Evolutionary conservation across 1,284 basidiomycete species (phyloP), one percentile per base, ranked within the genome.

Genomic region (Tilletia setariae): DNA sequence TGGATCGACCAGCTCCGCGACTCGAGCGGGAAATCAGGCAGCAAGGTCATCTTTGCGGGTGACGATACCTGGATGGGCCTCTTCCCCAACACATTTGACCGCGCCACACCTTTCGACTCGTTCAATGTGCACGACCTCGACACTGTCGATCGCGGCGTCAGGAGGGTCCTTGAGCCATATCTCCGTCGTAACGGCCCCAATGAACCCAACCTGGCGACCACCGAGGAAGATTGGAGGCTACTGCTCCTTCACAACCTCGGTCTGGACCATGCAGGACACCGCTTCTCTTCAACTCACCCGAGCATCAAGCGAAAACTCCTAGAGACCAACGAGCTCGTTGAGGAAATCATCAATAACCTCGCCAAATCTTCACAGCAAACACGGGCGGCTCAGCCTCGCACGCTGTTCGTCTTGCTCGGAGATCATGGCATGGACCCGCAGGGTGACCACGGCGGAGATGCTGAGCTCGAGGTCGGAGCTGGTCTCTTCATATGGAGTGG

Each of bases 71-170:
- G 96, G 96, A 87, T 90, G 81, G 88, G 89, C 1, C 88, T 96
- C 16, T 98, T 94, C 80, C 92, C 94, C 0, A 83, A 87, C 64
- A 84, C 88, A 0, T 93, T 97, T 73, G 86, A 87, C 53, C 79
- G 51, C 2, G 86, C 89, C 0, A 90, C 89, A 81, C 90, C 93
- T 0, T 98, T 90, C 81, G 94, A 97, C 83, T 97, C 93, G 0
- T 98, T 99, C 87, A 95, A 98, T 83, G 95, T 99, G 69, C 95
- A 98, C 83, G 96, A 98, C 81, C 86, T 98, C 19, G 93, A 98
- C 79, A 91, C 92, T 0, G 96, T 98, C 44, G 96, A 98, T 79
- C 86, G 90, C 64, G 94, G 95, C 9, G 94, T 98, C 67, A 89
- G 90, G 51, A 78, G 84, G 15, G 89, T 93, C 77, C 86, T 98